Conservation (phyloP, 768 basidiomycete species). For the Suillus subaureus region DNA sequence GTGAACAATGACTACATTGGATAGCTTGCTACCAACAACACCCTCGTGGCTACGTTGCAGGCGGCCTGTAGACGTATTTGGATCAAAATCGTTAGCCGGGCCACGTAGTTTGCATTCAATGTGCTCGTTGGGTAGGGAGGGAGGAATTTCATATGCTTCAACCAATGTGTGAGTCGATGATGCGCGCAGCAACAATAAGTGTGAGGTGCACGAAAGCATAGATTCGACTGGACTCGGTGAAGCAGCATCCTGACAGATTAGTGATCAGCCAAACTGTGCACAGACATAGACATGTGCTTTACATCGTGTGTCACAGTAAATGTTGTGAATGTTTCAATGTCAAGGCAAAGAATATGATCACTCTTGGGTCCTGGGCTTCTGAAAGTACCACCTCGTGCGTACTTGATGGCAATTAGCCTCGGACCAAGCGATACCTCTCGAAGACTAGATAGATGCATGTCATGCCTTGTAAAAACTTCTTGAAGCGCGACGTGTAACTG, state of each 20-base stretch:
- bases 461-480: slow-evolving; percentile 6
- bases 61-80: neutral
- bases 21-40: slow-evolving; percentile 6
- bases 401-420: slow-evolving; percentile 8
- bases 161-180: slow-evolving; percentile 7
- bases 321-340: neutral
- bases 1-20: slow-evolving; percentile 6
- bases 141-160: slow-evolving; percentile 4
- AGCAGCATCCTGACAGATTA: neutral
- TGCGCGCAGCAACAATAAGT: neutral
- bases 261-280: slow-evolving; percentile 1
- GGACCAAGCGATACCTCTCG: slow-evolving; percentile 6
- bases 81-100: too few relatives aligned
- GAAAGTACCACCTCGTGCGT: slow-evolving; percentile 5
- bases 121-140: neutral
- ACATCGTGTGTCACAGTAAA: slow-evolving; percentile 5
- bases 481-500: neutral
- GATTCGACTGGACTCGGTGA: slow-evolving; percentile 1
- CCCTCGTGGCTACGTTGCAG: slow-evolving; percentile 7
- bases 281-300: neutral
- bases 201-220: slow-evolving; percentile 7
- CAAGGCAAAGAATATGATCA: slow-evolving; percentile 6
- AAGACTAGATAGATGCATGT: slow-evolving; percentile 9
- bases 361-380: slow-evolving; percentile 4
- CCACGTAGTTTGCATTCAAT: neutral